These are phyloP conservation scores for Sporisorium reilianum DNA, from an alignment of 1,284 basidiomycete genomes.

Conservation along the genomic window DNA sequence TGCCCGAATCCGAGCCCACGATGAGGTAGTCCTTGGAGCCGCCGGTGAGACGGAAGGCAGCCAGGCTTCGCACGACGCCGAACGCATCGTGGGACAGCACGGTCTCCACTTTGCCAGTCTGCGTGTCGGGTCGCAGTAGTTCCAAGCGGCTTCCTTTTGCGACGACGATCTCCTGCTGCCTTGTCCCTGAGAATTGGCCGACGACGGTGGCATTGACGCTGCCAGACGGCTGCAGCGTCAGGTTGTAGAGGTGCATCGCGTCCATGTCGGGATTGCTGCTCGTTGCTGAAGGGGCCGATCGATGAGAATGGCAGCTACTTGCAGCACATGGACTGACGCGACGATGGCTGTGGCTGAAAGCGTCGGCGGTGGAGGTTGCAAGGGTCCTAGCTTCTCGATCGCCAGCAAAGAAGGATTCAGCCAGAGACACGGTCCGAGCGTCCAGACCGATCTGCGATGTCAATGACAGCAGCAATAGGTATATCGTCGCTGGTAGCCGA, in stretches of 20 bases:
- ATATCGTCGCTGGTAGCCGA: neutral
- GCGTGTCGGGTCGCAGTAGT: constrained; percentile 61
- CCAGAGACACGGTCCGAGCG: neutral
- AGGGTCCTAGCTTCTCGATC: neutral
- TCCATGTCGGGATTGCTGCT: constrained; percentile 17
- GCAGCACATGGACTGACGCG: neutral
- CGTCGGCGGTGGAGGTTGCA: neutral
- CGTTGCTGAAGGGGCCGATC: neutral
- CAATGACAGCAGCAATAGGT: neutral
- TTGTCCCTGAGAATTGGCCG: constrained; percentile 66
- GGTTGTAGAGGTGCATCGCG: constrained; percentile 67
- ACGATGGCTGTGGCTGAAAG: neutral
- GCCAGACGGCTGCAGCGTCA: constrained; percentile 62
- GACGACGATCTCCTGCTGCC: constrained; percentile 66
- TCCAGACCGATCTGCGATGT: neutral
- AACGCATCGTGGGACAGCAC: constrained; percentile 61
- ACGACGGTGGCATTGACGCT: constrained; percentile 63
- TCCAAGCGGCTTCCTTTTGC: constrained; percentile 61
- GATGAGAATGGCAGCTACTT: neutral
- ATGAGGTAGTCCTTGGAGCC: constrained; percentile 66
- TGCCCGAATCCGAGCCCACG: constrained; percentile 66
- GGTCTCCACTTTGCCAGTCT: constrained; percentile 54
- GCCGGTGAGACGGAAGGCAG: constrained; percentile 63
- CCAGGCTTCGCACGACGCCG: constrained; percentile 64
- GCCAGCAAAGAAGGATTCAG: neutral